Percentiles rank a stretch among this genome's conserved stretches.
phyloP scores from a whole-genome alignment of 192 early-diverging fungal species.

The Coemansia sp. region DNA sequence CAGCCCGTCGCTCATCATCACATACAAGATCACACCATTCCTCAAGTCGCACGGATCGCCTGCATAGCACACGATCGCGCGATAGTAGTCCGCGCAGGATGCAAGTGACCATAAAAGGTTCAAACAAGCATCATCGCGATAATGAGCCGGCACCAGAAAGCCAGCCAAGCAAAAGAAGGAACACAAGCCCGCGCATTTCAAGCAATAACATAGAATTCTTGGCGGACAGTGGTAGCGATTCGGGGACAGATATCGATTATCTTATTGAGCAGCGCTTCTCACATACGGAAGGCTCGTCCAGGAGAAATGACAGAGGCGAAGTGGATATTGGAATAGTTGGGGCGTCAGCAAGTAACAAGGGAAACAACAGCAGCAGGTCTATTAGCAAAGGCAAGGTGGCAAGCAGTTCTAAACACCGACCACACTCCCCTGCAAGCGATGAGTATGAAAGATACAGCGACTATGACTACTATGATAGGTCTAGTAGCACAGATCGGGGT shows the following conservation, averaged over 20 bases:
- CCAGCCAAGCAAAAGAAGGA: constrained; percentile 11
- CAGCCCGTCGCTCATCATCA: neutral
- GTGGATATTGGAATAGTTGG: constrained; percentile 29
- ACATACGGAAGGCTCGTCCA: neutral
- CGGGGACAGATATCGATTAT: constrained; percentile 13
- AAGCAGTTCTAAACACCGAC: neutral
- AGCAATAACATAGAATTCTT: constrained; percentile 23
- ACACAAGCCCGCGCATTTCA: constrained; percentile 18
- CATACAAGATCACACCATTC: neutral
- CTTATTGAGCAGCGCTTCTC: constrained; percentile 17
- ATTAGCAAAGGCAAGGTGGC: neutral
- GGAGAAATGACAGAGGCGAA: neutral
- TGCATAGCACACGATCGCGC: neutral
- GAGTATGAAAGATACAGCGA: constrained; percentile 4
- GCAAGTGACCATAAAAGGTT: constrained; percentile 37
- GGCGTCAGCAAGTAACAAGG: constrained; percentile 8
- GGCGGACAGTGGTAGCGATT: constrained; percentile 11
- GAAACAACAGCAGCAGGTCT: neutral
- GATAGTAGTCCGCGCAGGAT: constrained; percentile 1
- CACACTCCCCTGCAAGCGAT: constrained; percentile 1
- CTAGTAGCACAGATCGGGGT: neutral
- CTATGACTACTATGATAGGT: neutral
- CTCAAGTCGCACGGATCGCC: neutral
- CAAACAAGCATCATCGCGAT: constrained; percentile 28
- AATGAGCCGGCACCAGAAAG: neutral